Evolutionary conservation across 305 asterid genomes (phyloP).

Genomic region (Fraxinus albicans): DNA sequence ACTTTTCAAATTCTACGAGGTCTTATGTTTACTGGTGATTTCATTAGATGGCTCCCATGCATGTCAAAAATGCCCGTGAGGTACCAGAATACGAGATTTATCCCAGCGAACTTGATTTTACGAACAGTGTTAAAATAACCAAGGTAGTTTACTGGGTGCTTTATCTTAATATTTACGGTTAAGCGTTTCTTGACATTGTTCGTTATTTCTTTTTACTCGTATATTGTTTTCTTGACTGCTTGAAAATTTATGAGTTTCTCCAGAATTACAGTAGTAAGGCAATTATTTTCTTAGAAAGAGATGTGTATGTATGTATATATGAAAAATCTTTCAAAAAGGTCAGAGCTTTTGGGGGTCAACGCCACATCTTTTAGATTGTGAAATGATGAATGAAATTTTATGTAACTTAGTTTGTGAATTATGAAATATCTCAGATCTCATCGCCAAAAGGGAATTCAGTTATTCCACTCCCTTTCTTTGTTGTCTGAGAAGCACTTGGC

Average conservation of each 20-base stretch:
- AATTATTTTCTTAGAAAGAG: background rate
- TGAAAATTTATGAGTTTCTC: background rate
- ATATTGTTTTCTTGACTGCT: background rate
- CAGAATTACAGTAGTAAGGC: background rate
- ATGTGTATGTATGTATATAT: background rate
- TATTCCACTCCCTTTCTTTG: background rate
- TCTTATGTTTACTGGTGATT: slow-evolving; percentile 18
- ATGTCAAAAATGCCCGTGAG: slow-evolving; percentile 61
- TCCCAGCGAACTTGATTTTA: slow-evolving; percentile 77
- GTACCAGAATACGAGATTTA: slow-evolving; percentile 92
- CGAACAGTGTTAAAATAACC: slow-evolving; percentile 60
- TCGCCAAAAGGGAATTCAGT: background rate
- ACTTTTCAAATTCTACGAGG: background rate
- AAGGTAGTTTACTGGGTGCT: slow-evolving; percentile 45
- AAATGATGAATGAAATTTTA: background rate
- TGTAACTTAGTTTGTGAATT: background rate
- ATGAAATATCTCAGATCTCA: background rate
- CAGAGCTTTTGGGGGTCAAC: background rate
- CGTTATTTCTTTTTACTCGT: background rate
- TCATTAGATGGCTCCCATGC: slow-evolving; percentile 81
- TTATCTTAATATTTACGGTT: background rate
- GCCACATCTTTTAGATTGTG: background rate
- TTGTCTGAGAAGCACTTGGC: background rate
- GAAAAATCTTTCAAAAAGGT: background rate
- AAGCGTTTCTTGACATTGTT: background rate